Conservation (phyloP, 305 asterid species). For the Petunia hybrid region DNA sequence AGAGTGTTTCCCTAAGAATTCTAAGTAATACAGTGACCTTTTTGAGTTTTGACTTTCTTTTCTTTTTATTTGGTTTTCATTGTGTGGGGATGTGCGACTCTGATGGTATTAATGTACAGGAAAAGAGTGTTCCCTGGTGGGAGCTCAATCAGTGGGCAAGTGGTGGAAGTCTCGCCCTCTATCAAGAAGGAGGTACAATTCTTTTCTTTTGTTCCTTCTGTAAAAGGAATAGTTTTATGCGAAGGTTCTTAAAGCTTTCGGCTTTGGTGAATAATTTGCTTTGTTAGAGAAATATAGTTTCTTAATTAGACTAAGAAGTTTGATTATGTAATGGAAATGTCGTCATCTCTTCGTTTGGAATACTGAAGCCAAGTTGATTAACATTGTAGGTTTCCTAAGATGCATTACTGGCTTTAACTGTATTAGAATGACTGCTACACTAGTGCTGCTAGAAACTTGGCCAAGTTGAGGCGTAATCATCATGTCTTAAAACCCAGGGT, state of each 20-base stretch:
- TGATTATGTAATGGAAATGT: neutral
- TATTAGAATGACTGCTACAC: too few species aligned
- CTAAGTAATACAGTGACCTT: neutral
- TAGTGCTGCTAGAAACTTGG: too few species aligned
- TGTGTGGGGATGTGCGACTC: slow-evolving; percentile 35
- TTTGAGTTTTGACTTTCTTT: neutral
- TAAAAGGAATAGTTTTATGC: neutral
- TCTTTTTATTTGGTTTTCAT: slow-evolving; percentile 25
- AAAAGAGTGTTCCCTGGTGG: slow-evolving; percentile 73
- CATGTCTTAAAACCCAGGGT: too few species aligned
- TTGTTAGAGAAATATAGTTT: neutral
- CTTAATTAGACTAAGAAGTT: neutral
- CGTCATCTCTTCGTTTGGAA: neutral
- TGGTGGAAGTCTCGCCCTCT: slow-evolving; percentile 60
- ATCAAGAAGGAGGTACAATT: slow-evolving; percentile 62
- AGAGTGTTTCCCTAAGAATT: slow-evolving; percentile 17
- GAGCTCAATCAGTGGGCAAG: slow-evolving; percentile 67
- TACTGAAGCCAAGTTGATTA: slow-evolving; percentile 5
- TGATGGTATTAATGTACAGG: slow-evolving; percentile 48
- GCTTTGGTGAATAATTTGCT: neutral
- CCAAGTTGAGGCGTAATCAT: too few species aligned
- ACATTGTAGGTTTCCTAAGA: neutral
- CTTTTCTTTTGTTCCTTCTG: neutral
- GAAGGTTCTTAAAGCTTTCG: slow-evolving; percentile 3
- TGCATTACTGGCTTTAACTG: neutral